Evolutionary conservation across 805 yeast species (phyloP), one percentile per base, ranked within the genome.

Genomic region (Komagataella ulmi): DNA sequence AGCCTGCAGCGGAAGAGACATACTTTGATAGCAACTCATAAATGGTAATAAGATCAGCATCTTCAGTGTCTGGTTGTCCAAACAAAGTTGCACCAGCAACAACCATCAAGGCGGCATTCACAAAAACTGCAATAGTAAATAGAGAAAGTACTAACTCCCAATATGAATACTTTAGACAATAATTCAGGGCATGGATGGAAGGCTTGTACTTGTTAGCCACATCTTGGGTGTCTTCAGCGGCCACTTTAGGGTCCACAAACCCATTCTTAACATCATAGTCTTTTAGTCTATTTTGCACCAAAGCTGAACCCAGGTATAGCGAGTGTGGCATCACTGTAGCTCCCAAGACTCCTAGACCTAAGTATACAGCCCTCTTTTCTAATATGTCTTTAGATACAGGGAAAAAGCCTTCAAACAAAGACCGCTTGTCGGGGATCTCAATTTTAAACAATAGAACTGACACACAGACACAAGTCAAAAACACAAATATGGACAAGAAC

Each of bases 321-420:
- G 90, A 82, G 61, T 89, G 96, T 1, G 97, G 97, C 97, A 89
- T 89, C 21, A 89, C 96, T 0, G 96, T 89, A 8, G 97, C 96
- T 21, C 97, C 97, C 51, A 88, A 71, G 49, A 89, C 86, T 23
- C 95, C 96, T 57, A 90, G 72, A 21, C 91, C 79, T 18, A 88
- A 68, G 60, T 82, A 88, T 24, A 86, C 66, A 0, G 95, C 93
- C 60, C 77, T 74, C 60, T 75, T 79, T 58, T 80, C 81, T 24
- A 71, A 66, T 52, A 80, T 71, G 51, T 79, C 73, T n/a, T 62
- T 66, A 8, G 80, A 74, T 1, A 64, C 55, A 0, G 97, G 97
- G 17, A 88, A 59, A 58, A 83, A 86, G 0, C 96, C 96, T 56
- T 69, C 65, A 49, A 77, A 64, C 3, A 89, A 74, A 3, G 72